Evolutionary conservation across 148 eudicot species (phyloP).

Genomic region (Beta vulgaris): DNA sequence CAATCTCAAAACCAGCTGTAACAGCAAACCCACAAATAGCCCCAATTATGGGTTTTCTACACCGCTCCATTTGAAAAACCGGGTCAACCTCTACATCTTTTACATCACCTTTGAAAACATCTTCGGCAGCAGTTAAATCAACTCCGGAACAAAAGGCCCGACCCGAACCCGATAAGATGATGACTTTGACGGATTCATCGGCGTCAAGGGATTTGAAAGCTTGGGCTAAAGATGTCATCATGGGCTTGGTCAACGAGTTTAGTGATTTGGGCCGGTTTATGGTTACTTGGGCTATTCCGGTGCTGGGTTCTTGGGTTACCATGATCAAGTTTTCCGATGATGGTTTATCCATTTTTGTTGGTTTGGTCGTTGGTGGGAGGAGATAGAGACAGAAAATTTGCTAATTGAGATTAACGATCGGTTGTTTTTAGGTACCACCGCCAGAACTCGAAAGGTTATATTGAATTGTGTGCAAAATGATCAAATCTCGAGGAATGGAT

Average conservation of each 20-base stretch:
- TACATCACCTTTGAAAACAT: slow-evolving; percentile 85
- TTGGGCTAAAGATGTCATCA: slow-evolving; percentile 59
- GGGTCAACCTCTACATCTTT: slow-evolving; percentile 65
- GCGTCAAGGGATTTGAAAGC: slow-evolving; percentile 57
- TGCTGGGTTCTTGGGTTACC: slow-evolving; percentile 39
- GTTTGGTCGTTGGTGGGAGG: background rate
- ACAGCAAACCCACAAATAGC: slow-evolving; percentile 80
- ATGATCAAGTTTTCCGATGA: slow-evolving; percentile 51
- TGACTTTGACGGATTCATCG: slow-evolving; percentile 70
- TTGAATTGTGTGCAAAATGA: no score
- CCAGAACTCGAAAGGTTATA: no score
- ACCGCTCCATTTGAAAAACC: slow-evolving; percentile 84
- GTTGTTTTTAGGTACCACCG: no score
- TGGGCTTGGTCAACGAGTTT: slow-evolving; percentile 64
- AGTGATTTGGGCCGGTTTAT: slow-evolving; percentile 86
- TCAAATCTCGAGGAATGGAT: no score
- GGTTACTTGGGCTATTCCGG: slow-evolving; percentile 56
- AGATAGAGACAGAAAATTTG: no score
- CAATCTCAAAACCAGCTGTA: slow-evolving; percentile 93
- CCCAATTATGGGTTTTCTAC: slow-evolving; percentile 76
- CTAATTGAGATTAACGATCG: no score
- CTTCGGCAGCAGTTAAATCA: slow-evolving; percentile 86
- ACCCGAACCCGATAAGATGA: slow-evolving; percentile 74
- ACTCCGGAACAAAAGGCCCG: slow-evolving; percentile 90
- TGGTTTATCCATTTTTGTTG: slow-evolving; percentile 24